Evolutionary conservation across 108 stramenopile species (phyloP).

Genomic region (Pseudonitzschia delicatissima): DNA sequence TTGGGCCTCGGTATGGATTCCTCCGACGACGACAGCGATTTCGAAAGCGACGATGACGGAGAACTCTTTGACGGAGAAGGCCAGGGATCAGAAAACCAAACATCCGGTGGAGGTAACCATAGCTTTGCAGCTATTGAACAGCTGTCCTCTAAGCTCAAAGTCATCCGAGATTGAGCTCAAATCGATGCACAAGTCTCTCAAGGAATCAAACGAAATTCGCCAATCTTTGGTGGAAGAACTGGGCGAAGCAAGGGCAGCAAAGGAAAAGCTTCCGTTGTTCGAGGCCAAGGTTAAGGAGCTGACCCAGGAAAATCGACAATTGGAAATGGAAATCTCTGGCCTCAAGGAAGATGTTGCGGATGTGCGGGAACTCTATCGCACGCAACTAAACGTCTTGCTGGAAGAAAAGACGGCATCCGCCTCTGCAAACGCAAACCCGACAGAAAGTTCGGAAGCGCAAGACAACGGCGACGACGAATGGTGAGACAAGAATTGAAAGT

Average conservation of each 20-base stretch:
- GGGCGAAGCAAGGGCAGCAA: conserved; percentile 52
- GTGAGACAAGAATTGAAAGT: not conserved
- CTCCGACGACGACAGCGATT: conserved; percentile 53
- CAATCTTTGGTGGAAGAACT: conserved; percentile 58
- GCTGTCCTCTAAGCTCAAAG: conserved; percentile 61
- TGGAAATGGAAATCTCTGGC: conserved; percentile 66
- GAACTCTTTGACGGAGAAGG: conserved; percentile 9
- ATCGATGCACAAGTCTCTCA: conserved; percentile 49
- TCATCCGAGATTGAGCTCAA: conserved; percentile 60
- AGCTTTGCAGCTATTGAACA: conserved; percentile 81
- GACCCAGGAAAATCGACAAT: conserved; percentile 56
- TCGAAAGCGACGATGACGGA: conserved; percentile 25
- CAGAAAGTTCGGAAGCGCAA: not conserved
- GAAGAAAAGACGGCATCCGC: conserved; percentile 60
- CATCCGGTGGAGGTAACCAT: conserved; percentile 18
- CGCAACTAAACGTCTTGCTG: conserved; percentile 64
- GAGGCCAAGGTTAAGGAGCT: conserved; percentile 66
- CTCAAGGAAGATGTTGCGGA: conserved; percentile 75
- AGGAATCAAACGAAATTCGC: conserved; percentile 58
- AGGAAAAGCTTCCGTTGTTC: conserved; percentile 66
- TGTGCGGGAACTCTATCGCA: conserved; percentile 61
- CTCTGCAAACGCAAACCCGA: not conserved
- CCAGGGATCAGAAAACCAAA: conserved; percentile 13
- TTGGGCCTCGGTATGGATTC: conserved; percentile 51
- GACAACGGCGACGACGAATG: not conserved